A percentile compares a stretch with the other conserved stretches of the same genome.
Evolutionary conservation across 352 stramenopile species (phyloP).

Genomic region (Phytophthora megakarya): DNA sequence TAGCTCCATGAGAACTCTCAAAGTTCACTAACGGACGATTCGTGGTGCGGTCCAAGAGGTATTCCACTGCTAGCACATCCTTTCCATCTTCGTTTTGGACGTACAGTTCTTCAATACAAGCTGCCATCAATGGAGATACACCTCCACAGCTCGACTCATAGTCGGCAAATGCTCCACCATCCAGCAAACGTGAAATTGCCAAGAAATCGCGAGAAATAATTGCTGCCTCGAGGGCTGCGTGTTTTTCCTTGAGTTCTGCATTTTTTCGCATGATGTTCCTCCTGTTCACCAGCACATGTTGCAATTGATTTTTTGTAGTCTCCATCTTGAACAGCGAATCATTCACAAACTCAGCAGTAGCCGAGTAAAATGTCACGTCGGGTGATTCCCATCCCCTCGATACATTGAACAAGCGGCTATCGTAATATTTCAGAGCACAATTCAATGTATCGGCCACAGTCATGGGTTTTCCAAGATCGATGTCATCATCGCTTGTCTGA

Average conservation of each 20-base stretch:
- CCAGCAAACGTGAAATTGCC: slow-evolving; percentile 41
- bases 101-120: slow-evolving; percentile 65
- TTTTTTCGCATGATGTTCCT: slow-evolving; percentile 60
- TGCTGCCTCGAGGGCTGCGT: slow-evolving; percentile 45
- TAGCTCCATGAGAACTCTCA: slow-evolving; percentile 55
- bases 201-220: slow-evolving; percentile 58
- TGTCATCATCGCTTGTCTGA: background rate
- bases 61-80: slow-evolving; percentile 61
- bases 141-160: slow-evolving; percentile 54
- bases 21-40: slow-evolving; percentile 70
- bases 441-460: slow-evolving; percentile 51
- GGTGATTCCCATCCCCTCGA: slow-evolving; percentile 41
- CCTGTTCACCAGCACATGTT: slow-evolving; percentile 41
- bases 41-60: slow-evolving; percentile 52
- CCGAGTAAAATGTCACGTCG: slow-evolving; percentile 40
- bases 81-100: slow-evolving; percentile 56
- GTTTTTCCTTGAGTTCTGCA: slow-evolving; percentile 46
- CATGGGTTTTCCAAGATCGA: slow-evolving; percentile 39
- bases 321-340: slow-evolving; percentile 27
- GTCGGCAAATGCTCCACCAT: slow-evolving; percentile 67
- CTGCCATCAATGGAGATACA: slow-evolving; percentile 53
- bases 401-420: slow-evolving; percentile 41
- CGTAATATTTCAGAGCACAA: slow-evolving; percentile 47
- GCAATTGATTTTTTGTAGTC: slow-evolving; percentile 20
- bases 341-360: slow-evolving; percentile 42